Percentiles rank a stretch among this genome's conserved stretches.
Evolutionary conservation across 345 rosid genomes (phyloP).

Genomic region (Aurinia saxatilis): DNA sequence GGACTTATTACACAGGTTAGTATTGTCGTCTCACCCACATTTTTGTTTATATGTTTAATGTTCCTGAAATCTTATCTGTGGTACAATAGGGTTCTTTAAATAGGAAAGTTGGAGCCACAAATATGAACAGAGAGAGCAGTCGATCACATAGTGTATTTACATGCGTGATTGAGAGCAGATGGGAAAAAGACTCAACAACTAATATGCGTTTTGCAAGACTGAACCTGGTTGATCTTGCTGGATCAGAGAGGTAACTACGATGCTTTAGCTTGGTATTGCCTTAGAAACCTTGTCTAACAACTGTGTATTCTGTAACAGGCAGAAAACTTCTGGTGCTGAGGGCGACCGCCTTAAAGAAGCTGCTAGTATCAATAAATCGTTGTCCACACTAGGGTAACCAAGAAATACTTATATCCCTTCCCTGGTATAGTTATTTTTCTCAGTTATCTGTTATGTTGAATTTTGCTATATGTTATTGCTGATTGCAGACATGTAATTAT

Average conservation of each 20-base stretch:
- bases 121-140: constrained; percentile 97
- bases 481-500: constrained; percentile 87
- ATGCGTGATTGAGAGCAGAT: constrained; percentile 82
- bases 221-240: constrained; percentile 92
- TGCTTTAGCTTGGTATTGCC: constrained; percentile 9
- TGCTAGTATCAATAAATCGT: constrained; percentile 88
- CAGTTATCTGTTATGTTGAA: neutral
- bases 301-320: constrained; percentile 41
- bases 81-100: constrained; percentile 66
- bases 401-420: neutral
- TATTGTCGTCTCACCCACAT: neutral
- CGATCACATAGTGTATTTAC: constrained; percentile 93
- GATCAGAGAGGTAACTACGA: constrained; percentile 72
- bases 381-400: constrained; percentile 87
- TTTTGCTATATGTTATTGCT: neutral
- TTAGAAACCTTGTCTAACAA: neutral
- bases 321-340: constrained; percentile 96
- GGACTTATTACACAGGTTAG: constrained; percentile 75
- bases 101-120: constrained; percentile 89
- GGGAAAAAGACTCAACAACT: constrained; percentile 90
- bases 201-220: constrained; percentile 87
- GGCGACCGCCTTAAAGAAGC: constrained; percentile 99
- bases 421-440: constrained; percentile 6
- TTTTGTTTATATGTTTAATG: neutral
- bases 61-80: constrained; percentile 12